A percentile compares a stretch with the other conserved stretches of the same genome.
Conservation (phyloP, 1,284 basidiomycete species). For the Paramarasmius palmivorus region DNA sequence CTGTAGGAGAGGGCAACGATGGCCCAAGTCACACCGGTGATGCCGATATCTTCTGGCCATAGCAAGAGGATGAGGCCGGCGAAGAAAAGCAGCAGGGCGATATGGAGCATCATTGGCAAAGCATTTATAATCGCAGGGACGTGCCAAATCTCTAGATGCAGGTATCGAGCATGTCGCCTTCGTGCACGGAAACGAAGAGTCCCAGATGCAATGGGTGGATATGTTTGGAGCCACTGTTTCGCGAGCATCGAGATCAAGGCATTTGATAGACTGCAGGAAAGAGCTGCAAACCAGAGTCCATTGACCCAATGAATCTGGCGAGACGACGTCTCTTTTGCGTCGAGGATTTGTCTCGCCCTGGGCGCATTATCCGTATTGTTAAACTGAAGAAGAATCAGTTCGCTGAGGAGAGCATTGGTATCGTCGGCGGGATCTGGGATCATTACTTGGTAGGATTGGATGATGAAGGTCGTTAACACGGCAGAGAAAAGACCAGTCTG, state of each 20-base stretch:
- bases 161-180: conserved; percentile 35
- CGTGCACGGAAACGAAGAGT: conserved; percentile 35
- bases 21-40: conserved; percentile 32
- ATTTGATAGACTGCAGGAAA: conserved; percentile 39
- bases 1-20: conserved; percentile 36
- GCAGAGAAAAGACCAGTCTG: conserved; percentile 49
- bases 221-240: conserved; percentile 46
- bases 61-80: conserved; percentile 40
- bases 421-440: conserved; percentile 30
- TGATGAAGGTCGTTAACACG: conserved; percentile 45
- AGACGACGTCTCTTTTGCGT: neutral
- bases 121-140: conserved; percentile 38
- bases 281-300: conserved; percentile 42
- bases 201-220: conserved; percentile 30
- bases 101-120: conserved; percentile 43
- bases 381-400: conserved; percentile 28
- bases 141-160: conserved; percentile 37
- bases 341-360: neutral
- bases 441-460: conserved; percentile 39
- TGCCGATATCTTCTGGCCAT: conserved; percentile 34
- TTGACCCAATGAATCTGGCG: conserved; percentile 38
- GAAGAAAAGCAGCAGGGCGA: conserved; percentile 44
- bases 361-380: neutral
- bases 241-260: conserved; percentile 44
- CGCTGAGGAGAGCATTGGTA: conserved; percentile 33